Evolutionary conservation across 495 filamentous ascomycete species (phyloP).

Genomic region (Penicillium cinerascens): DNA sequence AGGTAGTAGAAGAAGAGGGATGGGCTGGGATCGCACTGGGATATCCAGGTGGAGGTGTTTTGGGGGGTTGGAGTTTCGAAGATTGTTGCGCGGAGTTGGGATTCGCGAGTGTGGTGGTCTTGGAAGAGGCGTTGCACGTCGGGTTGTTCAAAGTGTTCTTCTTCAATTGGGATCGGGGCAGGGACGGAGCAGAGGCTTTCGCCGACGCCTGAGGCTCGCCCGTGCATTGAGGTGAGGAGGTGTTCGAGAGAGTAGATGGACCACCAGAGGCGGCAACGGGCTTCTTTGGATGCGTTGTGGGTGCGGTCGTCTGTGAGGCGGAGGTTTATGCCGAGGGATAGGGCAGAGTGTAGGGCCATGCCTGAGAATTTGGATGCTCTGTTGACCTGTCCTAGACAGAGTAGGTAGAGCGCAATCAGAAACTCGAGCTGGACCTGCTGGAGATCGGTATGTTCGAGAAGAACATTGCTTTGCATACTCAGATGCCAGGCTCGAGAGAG

Average conservation of each 20-base stretch:
- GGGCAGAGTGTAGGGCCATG: slow-evolving; percentile 55
- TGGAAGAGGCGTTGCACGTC: slow-evolving; percentile 21
- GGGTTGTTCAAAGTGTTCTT: slow-evolving; percentile 37
- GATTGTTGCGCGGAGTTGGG: slow-evolving; percentile 30
- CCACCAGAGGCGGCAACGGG: slow-evolving; percentile 61
- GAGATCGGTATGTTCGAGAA: slow-evolving; percentile 55
- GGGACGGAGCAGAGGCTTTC: slow-evolving; percentile 52
- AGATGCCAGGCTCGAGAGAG: slow-evolving; percentile 55
- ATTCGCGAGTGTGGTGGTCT: slow-evolving; percentile 15
- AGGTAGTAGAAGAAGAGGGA: slow-evolving; percentile 46
- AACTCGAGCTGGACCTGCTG: slow-evolving; percentile 56
- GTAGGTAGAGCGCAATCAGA: slow-evolving; percentile 56
- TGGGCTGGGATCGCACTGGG: slow-evolving; percentile 26
- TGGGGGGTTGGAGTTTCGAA: slow-evolving; percentile 17
- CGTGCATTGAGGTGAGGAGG: slow-evolving; percentile 55
- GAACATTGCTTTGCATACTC: slow-evolving; percentile 43
- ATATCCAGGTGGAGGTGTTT: slow-evolving; percentile 15
- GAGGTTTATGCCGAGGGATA: slow-evolving; percentile 59
- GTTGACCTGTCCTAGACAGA: slow-evolving; percentile 57
- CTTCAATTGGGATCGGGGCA: slow-evolving; percentile 51
- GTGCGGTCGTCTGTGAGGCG: slow-evolving; percentile 49
- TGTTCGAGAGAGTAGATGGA: slow-evolving; percentile 57
- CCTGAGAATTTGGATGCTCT: slow-evolving; percentile 60
- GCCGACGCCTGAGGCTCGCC: slow-evolving; percentile 54
- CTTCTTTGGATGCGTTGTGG: slow-evolving; percentile 52